Base-by-base conservation (phyloP, 176 grass and related monocot species). In the Avena eriantha region DNA sequence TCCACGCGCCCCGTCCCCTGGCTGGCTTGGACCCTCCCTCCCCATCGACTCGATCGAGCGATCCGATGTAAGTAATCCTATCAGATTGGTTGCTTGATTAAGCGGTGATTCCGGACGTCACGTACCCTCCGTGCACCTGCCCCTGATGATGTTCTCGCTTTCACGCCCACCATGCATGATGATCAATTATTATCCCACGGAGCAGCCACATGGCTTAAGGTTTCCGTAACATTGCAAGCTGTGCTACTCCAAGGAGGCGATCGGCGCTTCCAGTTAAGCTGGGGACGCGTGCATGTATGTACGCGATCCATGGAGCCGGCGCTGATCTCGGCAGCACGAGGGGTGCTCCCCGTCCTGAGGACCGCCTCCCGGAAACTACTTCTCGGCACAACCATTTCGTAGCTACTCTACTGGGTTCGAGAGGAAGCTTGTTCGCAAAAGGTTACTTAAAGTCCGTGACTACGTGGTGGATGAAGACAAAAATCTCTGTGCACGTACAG, bases 301-400 rank as follows among this genome's bases (percentile, higher is more conserved):
- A 53, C 91, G 80, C 18, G 80, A 84, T 85, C 88, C 47, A 73
- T 85, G 88, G 81, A 84, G 55, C 67, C 23, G 23, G 60, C 22
- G 35, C 63, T 11, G 59, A 72, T 64, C 29, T 68, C 65, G 65
- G 65, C 21, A 10, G 36, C 91, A 93, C 85, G 85, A 79, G 88
- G 88, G 88, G 21, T 93, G 91, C 85, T 71, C 88, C 80, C 76
- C 65, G 49, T 65, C 9, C 82, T 1, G 31, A 61, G 16, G 47
- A 66, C 86, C 61, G 50, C 72, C 61, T 46, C 61, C 23, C 46
- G 65, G 34, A 82, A 82, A 82, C 59, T 72, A 78, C 26, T 47
- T 50, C 60, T 82, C 16, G 34, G 33, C 69, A 3, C 69, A 0
- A 64, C 14, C 46, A 10, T 35, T 64, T 88, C 82, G 3, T 55